phyloP scores from a whole-genome alignment of 805 yeast species.

The Hanseniaspora vineae region DNA sequence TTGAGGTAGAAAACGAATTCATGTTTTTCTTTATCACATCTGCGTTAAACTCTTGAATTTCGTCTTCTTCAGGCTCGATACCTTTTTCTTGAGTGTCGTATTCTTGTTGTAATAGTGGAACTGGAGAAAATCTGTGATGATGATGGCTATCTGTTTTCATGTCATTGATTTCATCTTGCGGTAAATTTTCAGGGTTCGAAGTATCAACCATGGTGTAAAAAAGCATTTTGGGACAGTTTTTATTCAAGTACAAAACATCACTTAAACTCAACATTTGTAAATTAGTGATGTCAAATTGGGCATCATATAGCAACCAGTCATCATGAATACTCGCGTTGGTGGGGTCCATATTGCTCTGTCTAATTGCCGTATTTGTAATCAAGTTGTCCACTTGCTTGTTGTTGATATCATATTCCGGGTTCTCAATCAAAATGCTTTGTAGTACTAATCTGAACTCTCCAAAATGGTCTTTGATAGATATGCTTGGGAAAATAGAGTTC shows the following conservation, averaged over 20 bases:
- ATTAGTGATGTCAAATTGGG: constrained; percentile 25
- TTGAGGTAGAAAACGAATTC: background rate
- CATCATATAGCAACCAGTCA: constrained; percentile 31
- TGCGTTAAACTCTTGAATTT: constrained; percentile 2
- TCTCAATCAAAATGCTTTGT: constrained; percentile 20
- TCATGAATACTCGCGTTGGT: constrained; percentile 22
- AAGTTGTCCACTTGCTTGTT: constrained; percentile 10
- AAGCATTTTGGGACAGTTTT: constrained; percentile 20
- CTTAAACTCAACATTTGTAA: constrained; percentile 23
- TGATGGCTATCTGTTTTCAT: too few species aligned
- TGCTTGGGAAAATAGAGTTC: constrained; percentile 20
- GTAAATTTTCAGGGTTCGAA: too few species aligned
- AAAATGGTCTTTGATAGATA: constrained; percentile 18
- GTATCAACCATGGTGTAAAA: constrained; percentile 17
- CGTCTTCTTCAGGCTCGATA: background rate
- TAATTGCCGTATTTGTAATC: constrained; percentile 17
- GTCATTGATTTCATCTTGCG: too few species aligned
- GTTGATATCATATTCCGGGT: constrained; percentile 7
- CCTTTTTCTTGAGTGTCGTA: too few species aligned
- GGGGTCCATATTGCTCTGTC: constrained; percentile 19
- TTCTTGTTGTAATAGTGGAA: too few species aligned
- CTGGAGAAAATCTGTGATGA: too few species aligned
- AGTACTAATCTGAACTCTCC: constrained; percentile 22
- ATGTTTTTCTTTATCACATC: background rate
- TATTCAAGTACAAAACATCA: constrained; percentile 22